These are phyloP conservation scores for Senna tora DNA, from an alignment of 306 rosid genomes.

Conservation along the genomic window DNA sequence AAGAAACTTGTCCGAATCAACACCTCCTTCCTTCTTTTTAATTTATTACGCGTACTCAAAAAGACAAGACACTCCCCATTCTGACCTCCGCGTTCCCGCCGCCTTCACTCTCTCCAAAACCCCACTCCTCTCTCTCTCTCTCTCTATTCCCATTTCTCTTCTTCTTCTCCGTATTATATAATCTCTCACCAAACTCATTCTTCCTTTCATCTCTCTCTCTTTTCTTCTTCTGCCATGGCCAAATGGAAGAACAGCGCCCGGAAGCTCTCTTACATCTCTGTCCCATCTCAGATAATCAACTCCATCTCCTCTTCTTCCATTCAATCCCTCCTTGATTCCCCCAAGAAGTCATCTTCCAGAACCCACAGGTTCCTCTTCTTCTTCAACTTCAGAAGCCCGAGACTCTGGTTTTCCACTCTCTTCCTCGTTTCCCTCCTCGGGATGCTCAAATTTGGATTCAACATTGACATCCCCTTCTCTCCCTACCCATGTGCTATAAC, in stretches of 20 bases:
- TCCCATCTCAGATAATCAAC: conserved; percentile 91
- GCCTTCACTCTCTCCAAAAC: conserved; percentile 32
- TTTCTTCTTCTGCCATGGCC: conserved; percentile 52
- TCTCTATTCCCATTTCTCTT: not conserved
- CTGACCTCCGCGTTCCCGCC: conserved; percentile 52
- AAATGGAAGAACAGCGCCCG: conserved; percentile 65
- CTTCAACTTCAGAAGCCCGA: conserved; percentile 48
- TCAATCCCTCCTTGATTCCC: conserved; percentile 79
- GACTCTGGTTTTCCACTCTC: conserved; percentile 60
- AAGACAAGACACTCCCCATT: not conserved
- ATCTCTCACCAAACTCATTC: not conserved
- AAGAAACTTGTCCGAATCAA: conserved; percentile 34
- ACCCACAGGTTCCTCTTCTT: conserved; percentile 38
- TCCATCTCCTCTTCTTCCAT: conserved; percentile 84
- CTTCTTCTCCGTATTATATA: not conserved
- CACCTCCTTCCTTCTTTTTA: conserved; percentile 5
- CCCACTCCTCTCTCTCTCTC: not conserved
- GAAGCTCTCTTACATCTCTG: conserved; percentile 81
- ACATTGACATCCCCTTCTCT: conserved; percentile 47
- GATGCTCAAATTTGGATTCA: conserved; percentile 61
- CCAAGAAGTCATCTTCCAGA: conserved; percentile 75
- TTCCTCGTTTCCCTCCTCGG: conserved; percentile 67
- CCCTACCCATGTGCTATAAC: conserved; percentile 57
- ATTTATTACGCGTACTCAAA: conserved; percentile 42
- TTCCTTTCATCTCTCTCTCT: not conserved